phyloP scores from a whole-genome alignment of 768 basidiomycete genomes.

The Amanita muscaria region DNA sequence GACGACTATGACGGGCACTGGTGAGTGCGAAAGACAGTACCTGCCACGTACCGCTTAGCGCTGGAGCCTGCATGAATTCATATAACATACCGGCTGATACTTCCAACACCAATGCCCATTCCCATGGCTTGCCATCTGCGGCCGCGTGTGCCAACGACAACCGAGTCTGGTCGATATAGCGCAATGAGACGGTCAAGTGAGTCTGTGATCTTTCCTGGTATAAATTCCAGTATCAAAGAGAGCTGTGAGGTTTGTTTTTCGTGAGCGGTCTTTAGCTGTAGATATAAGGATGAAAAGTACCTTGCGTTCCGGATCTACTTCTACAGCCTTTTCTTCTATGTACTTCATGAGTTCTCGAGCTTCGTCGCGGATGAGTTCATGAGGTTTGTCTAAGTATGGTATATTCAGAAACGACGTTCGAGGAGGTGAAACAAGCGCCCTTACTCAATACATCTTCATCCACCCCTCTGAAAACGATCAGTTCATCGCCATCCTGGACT shows the following conservation, averaged over 20 bases:
- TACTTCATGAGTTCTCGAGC: slow-evolving; percentile 72
- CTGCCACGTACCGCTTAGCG: too few relatives aligned
- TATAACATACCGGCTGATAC: slow-evolving; percentile 36
- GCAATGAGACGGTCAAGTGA: slow-evolving; percentile 90
- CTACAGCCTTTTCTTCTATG: slow-evolving; percentile 75
- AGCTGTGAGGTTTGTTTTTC: slow-evolving; percentile 39
- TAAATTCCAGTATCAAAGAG: slow-evolving; percentile 88
- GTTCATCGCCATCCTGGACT: slow-evolving; percentile 83
- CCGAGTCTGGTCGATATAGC: slow-evolving; percentile 82
- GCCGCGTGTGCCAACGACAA: slow-evolving; percentile 90
- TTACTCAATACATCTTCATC: slow-evolving; percentile 79
- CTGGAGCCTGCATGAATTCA: too few relatives aligned
- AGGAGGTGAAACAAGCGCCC: slow-evolving; percentile 13
- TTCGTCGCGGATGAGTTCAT: slow-evolving; percentile 71
- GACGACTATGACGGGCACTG: slow-evolving; percentile 94
- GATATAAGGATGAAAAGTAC: slow-evolving; percentile 26
- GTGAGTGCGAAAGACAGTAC: slow-evolving; percentile 84
- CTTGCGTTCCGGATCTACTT: slow-evolving; percentile 70
- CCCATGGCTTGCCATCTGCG: slow-evolving; percentile 35
- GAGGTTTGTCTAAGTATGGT: slow-evolving; percentile 52
- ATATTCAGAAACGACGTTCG: not conserved
- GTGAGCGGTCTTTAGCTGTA: not conserved
- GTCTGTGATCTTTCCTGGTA: slow-evolving; percentile 83
- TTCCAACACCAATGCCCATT: slow-evolving; percentile 33
- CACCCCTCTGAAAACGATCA: slow-evolving; percentile 85